Percentiles rank a stretch among this genome's conserved stretches.
Evolutionary conservation across 495 filamentous ascomycete species (phyloP).

Genomic region (Evansstolkia leycettana): DNA sequence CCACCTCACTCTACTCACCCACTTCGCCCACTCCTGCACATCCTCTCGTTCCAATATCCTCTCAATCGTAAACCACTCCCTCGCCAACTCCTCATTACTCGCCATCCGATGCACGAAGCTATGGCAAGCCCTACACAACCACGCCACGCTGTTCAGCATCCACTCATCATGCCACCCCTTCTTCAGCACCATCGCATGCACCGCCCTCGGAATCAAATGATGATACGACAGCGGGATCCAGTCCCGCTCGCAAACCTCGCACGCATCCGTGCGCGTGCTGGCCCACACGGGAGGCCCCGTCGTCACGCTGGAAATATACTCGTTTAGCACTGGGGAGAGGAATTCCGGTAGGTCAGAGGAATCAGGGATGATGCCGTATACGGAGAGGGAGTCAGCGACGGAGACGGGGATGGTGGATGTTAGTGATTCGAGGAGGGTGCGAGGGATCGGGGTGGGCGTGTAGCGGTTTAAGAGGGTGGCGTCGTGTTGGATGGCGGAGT

Average conservation of each 20-base stretch:
- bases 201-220: slow-evolving; percentile 65
- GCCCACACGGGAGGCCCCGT: slow-evolving; percentile 49
- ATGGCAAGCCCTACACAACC: slow-evolving; percentile 84
- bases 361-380: slow-evolving; percentile 45
- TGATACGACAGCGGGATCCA: slow-evolving; percentile 75
- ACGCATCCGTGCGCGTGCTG: slow-evolving; percentile 43
- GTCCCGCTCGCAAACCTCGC: slow-evolving; percentile 71
- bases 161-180: slow-evolving; percentile 70
- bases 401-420: slow-evolving; percentile 33
- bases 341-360: slow-evolving; percentile 37
- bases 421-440: slow-evolving; percentile 26
- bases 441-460: slow-evolving; percentile 36
- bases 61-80: slow-evolving; percentile 62
- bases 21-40: slow-evolving; percentile 55
- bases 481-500: slow-evolving; percentile 39
- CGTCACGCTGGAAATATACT: slow-evolving; percentile 42
- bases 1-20: slow-evolving; percentile 56
- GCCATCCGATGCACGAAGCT: slow-evolving; percentile 69
- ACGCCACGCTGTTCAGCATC: slow-evolving; percentile 70
- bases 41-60: slow-evolving; percentile 56
- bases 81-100: slow-evolving; percentile 68
- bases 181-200: slow-evolving; percentile 70
- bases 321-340: slow-evolving; percentile 45
- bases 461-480: slow-evolving; percentile 35
- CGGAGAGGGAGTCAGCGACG: slow-evolving; percentile 46